These are phyloP conservation scores for Ochromonas danica DNA, from an alignment of 108 stramenopile genomes.

Conservation along the genomic window DNA sequence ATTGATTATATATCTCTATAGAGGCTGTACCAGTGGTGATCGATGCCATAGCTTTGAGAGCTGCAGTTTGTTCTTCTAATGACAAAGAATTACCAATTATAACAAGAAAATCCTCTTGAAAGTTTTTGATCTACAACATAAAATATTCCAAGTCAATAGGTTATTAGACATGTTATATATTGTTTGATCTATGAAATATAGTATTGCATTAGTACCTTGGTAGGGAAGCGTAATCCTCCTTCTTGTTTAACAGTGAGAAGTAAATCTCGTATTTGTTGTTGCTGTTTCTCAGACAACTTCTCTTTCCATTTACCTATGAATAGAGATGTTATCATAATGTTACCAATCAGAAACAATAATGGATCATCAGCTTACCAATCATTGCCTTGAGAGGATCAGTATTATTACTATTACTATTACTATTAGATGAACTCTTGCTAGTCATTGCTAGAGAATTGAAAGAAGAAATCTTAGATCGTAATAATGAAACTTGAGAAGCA, in stretches of 20 bases:
- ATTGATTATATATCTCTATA: background rate
- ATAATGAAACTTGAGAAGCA: background rate
- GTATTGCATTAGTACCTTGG: background rate
- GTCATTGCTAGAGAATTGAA: background rate
- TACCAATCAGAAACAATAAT: background rate
- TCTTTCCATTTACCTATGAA: background rate
- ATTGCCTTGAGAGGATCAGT: background rate
- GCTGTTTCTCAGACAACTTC: too few relatives aligned
- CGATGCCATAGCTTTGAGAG: background rate
- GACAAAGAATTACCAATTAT: background rate
- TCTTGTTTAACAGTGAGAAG: too few relatives aligned
- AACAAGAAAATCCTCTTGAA: too few relatives aligned
- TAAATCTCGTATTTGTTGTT: too few relatives aligned
- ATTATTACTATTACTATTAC: background rate
- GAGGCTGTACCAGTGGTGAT: background rate
- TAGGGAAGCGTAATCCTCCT: too few relatives aligned
- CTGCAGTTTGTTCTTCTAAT: background rate
- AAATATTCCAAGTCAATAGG: background rate
- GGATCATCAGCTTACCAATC: background rate
- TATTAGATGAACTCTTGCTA: background rate
- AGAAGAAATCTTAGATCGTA: background rate
- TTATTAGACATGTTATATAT: background rate
- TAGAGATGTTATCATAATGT: background rate
- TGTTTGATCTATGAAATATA: background rate
- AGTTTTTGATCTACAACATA: background rate